Base-by-base conservation (phyloP, 169 alveolate genomes). In the Haemoproteus tartakovskyi region DNA sequence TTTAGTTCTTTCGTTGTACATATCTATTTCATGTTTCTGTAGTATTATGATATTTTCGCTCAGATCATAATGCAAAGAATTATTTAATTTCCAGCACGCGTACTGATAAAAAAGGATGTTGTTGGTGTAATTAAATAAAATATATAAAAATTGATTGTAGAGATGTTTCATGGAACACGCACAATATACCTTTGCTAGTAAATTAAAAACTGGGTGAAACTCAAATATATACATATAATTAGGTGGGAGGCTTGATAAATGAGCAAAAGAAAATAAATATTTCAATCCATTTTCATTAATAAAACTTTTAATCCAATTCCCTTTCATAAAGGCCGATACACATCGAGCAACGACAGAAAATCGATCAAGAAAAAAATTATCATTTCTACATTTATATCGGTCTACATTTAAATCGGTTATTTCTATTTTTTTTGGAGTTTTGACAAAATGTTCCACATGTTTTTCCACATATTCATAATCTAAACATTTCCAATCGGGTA, bases 261-360 rank as follows among this genome's bases (percentile, higher is more conserved):
- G 51, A 0, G 74, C 43, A 46, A 18, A 67, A 2, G 60, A 29
- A 67, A 67, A 54, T 54, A 67, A 54, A n/a, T 54, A 38, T 60
- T 67, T 67, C 6, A 67, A 30, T 6, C 82, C 82, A 22, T 67
- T 67, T 19, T 54, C 51, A 12, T 67, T 52, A 16, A 67, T 40
- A 22, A 67, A 67, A 3, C 43, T 41, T 40, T 67, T 67, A 12
- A 67, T 43, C 82, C 82, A 67, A 16, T 67, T 54, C 8, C 61
- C 45, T 59, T 67, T 67, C 82, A 67, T 67, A 67, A 54, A 67
- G n/a, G 82, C 51, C 12, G 56, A 36, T 48, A 67, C 56, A 40
- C 60, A 67, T 21, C 82, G 46, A 67, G 74, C 51, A 4, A 67
- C 27, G 37, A 67, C 56, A 8, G 82, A 67, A 54, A 67, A 54